These are phyloP conservation scores for Teunomyces pallodes DNA, from an alignment of 805 yeast genomes.

Conservation along the genomic window DNA sequence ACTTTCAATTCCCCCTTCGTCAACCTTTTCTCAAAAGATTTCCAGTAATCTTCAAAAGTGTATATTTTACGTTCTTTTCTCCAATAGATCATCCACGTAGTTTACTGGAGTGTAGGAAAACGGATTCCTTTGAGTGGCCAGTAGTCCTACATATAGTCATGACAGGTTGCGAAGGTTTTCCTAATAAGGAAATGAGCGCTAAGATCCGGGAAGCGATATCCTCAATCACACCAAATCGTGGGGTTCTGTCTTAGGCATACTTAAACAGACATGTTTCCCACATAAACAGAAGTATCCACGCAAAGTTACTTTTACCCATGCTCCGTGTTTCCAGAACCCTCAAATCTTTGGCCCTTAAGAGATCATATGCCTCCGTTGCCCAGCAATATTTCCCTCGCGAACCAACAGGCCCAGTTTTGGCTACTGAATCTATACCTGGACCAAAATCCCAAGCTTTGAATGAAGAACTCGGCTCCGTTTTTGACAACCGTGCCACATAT, in stretches of 20 bases:
- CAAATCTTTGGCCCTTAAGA: background rate
- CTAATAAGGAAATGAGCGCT: background rate
- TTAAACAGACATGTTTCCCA: background rate
- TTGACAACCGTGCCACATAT: conserved; percentile 42
- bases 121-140: background rate
- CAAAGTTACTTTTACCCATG: background rate
- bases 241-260: background rate
- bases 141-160: background rate
- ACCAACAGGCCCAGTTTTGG: conserved; percentile 30
- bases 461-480: conserved; percentile 35
- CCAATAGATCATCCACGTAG: no score
- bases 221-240: background rate
- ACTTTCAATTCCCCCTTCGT: no score
- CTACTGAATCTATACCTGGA: conserved; percentile 37
- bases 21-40: no score
- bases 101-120: background rate
- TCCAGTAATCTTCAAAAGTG: no score
- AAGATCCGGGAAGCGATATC: conserved; percentile 1
- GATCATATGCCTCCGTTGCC: conserved; percentile 15
- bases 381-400: conserved; percentile 36
- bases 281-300: no score
- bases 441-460: conserved; percentile 30
- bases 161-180: background rate
- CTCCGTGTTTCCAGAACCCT: conserved; percentile 5
- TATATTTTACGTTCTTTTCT: no score